Base-by-base conservation (phyloP, 208 protist genomes). In the Trypanosoma rangeli region DNA sequence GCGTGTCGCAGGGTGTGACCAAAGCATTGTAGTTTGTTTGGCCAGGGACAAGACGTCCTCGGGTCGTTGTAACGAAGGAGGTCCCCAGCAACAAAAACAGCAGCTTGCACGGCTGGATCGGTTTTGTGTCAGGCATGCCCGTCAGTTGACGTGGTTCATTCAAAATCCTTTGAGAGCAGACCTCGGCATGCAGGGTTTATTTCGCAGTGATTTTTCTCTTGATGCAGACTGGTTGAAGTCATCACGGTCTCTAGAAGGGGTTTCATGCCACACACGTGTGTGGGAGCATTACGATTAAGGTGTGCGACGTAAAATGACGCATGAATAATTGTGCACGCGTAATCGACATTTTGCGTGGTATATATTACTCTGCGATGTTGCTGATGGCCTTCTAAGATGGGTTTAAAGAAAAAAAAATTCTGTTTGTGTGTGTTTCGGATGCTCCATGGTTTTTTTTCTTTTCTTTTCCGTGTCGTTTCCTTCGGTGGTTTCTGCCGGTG, bases 1-100 rank as follows among this genome's bases (percentile, higher is more conserved):
- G 29, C 82, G 83, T 16, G 83, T 94, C 20, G 48, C 63, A 20
- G 86, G 82, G 0, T 91, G 79, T 62, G 76, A 80, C 44, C 85
- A 94, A 64, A 84, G 73, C 46, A 79, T 94, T 8, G 65, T 90
- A 4, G 84, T 79, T 3, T 93, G 87, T 52, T 55, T 72, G 20
- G 60, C 62, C 10, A 22, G 26, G 31, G 18, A 53, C 52, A 48
- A 18, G 28, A 7, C 29, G 28, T 24, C 52, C 0, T n/a, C 42
- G 9, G 29, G 26, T 50, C 33, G 20, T 29, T 52, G 39, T 5
- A 48, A 68, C 46, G 59, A 63, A 46, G 46, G 42, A 29, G 54
- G 29, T 5, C 2, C 20, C 24, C 29, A 62, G 16, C 54, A 35
- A 29, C 54, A 35, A 5, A 5, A 12, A 16, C 22, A 42, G 5